phyloP scores from a whole-genome alignment of 495 filamentous ascomycete species.

The Penicillium desertorum region DNA sequence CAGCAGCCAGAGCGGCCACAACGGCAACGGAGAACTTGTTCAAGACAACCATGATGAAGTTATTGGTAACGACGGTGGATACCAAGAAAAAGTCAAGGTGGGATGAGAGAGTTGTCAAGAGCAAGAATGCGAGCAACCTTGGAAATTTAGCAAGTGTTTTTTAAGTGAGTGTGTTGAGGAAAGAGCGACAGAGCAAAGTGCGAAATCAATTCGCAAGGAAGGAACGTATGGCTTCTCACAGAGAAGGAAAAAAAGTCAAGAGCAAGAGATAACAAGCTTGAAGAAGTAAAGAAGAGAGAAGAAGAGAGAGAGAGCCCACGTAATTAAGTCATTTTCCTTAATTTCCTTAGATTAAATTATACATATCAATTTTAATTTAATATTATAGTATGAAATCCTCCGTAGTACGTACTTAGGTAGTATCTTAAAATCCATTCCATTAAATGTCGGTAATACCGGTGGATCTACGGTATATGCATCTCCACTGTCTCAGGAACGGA shows the following conservation, averaged over 20 bases:
- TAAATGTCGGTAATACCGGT: neutral
- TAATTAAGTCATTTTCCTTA: constrained; percentile 18
- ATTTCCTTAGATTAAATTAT: constrained; percentile 12
- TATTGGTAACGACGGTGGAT: constrained; percentile 28
- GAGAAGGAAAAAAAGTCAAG: constrained; percentile 28
- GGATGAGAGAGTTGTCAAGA: constrained; percentile 7
- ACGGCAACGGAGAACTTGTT: constrained; percentile 50
- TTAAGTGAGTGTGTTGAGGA: neutral
- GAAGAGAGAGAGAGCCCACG: constrained; percentile 25
- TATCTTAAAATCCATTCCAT: neutral
- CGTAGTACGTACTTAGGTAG: neutral
- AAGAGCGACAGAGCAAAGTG: constrained; percentile 29
- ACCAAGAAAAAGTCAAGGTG: constrained; percentile 18
- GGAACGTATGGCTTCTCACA: constrained; percentile 40
- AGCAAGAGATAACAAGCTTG: constrained; percentile 23
- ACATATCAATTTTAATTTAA: constrained; percentile 1
- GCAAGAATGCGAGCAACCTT: neutral
- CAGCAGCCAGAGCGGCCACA: constrained; percentile 49
- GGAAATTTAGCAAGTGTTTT: neutral
- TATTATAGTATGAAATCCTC: neutral
- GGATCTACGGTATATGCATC: constrained; percentile 9
- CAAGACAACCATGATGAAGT: constrained; percentile 41
- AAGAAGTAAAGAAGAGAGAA: constrained; percentile 24
- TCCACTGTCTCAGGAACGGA: constrained; percentile 19
- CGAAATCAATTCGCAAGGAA: constrained; percentile 55